Percentiles rank a stretch among this genome's conserved stretches.
Conservation (phyloP, 2,329 filamentous ascomycete species). For the Lasiodiplodia sp. region DNA sequence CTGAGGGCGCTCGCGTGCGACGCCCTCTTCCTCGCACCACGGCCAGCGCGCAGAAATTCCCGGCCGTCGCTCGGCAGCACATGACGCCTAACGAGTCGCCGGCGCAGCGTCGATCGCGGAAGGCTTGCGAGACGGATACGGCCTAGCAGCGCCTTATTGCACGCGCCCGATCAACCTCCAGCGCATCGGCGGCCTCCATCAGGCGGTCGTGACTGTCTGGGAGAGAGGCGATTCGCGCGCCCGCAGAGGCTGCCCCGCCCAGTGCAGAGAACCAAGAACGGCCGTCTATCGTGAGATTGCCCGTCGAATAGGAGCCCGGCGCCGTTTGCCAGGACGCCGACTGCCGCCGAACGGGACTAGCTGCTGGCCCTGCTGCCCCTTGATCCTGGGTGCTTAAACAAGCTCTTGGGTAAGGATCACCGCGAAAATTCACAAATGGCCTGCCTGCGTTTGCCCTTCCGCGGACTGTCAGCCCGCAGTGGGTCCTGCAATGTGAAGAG, state of each 20-base stretch:
- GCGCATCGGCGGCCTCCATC: slow-evolving; percentile 17
- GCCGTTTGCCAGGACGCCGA: slow-evolving; percentile 25
- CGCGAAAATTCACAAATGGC: slow-evolving; percentile 6
- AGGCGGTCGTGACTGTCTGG: slow-evolving; percentile 18
- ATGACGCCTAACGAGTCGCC: slow-evolving; percentile 25
- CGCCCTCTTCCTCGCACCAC: slow-evolving; percentile 1
- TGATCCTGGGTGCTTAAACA: slow-evolving; percentile 23
- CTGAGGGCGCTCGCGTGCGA: slow-evolving; percentile 3
- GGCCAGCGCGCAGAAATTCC: slow-evolving; percentile 21
- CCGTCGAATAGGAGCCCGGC: slow-evolving; percentile 26
- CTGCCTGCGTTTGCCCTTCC: slow-evolving; percentile 4
- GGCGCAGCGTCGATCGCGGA: slow-evolving; percentile 28
- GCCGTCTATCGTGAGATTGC: slow-evolving; percentile 26
- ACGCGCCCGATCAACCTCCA: slow-evolving; percentile 22
- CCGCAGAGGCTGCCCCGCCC: slow-evolving; percentile 7
- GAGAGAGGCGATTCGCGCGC: neutral
- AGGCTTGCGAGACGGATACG: slow-evolving; percentile 23
- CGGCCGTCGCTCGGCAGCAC: slow-evolving; percentile 17
- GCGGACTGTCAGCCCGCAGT: slow-evolving; percentile 11
- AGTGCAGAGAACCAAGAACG: slow-evolving; percentile 3
- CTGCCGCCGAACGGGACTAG: slow-evolving; percentile 27
- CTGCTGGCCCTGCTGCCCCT: slow-evolving; percentile 19
- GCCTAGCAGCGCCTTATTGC: slow-evolving; percentile 23
- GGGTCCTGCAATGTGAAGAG: slow-evolving; percentile 19
- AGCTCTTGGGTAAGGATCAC: slow-evolving; percentile 23